These are phyloP conservation scores for Fibroporia radiculosa DNA, from an alignment of 768 basidiomycete species.

Conservation along the genomic window DNA sequence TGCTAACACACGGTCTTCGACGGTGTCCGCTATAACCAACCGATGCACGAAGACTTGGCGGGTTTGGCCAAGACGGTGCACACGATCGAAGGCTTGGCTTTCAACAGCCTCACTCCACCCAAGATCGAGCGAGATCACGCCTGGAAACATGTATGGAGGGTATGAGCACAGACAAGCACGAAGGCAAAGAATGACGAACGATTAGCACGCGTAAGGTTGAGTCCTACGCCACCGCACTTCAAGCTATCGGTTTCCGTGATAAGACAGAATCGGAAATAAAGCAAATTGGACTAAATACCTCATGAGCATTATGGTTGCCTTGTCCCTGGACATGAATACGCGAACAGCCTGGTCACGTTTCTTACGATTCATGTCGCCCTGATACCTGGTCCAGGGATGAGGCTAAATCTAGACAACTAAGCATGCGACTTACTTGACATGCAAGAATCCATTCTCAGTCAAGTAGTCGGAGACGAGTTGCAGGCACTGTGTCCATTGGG, in stretches of 20 bases:
- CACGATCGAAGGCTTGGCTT: conserved; percentile 50
- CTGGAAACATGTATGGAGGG: conserved; percentile 7
- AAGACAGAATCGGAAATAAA: not conserved
- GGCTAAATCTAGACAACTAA: not conserved
- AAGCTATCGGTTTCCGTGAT: conserved; percentile 19
- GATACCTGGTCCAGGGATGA: conserved; percentile 31
- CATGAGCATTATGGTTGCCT: conserved; percentile 54
- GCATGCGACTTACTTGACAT: conserved; percentile 44
- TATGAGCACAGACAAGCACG: not conserved
- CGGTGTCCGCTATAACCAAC: conserved; percentile 50
- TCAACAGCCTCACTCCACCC: conserved; percentile 62
- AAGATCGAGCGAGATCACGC: conserved; percentile 53
- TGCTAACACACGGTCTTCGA: conserved; percentile 63
- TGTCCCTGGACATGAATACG: conserved; percentile 53
- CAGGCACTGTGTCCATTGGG: conserved; percentile 65
- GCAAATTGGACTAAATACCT: conserved; percentile 14
- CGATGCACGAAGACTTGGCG: conserved; percentile 44
- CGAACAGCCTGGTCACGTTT: conserved; percentile 49
- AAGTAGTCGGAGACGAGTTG: conserved; percentile 58
- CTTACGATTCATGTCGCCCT: conserved; percentile 48
- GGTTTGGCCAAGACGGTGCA: conserved; percentile 34
- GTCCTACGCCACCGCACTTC: conserved; percentile 51
- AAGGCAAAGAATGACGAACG: conserved; percentile 20
- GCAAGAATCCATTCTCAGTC: conserved; percentile 38
- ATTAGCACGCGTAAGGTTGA: conserved; percentile 58